Evolutionary conservation across 1,284 basidiomycete genomes (phyloP).

Genomic region (Marasmius tenuissimus): DNA sequence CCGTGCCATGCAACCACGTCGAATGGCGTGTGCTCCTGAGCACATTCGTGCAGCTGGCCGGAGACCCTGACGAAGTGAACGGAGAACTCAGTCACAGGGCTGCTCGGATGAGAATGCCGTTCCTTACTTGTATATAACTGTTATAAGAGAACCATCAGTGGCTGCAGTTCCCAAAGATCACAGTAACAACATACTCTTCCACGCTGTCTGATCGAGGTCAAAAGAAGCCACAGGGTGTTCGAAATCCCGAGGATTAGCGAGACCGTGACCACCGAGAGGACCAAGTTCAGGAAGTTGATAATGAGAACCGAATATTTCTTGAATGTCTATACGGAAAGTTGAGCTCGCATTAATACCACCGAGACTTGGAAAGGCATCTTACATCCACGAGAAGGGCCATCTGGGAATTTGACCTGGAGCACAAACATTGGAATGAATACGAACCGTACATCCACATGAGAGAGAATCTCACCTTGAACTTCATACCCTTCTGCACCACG

Average conservation of each 20-base stretch:
- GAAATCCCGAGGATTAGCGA: conserved; percentile 66
- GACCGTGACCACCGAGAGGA: conserved; percentile 62
- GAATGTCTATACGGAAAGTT: conserved; percentile 39
- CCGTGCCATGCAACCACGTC: conserved; percentile 75
- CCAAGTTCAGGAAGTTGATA: conserved; percentile 68
- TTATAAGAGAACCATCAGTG: not conserved
- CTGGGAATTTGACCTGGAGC: conserved; percentile 47
- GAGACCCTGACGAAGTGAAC: conserved; percentile 40
- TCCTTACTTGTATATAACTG: conserved; percentile 50
- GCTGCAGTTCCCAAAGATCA: not conserved
- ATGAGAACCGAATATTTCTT: conserved; percentile 64
- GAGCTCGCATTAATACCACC: conserved; percentile 9
- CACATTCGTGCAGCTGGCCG: conserved; percentile 55
- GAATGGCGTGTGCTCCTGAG: conserved; percentile 68
- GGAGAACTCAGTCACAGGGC: not conserved
- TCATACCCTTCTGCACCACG: conserved; percentile 66
- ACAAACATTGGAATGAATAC: not conserved
- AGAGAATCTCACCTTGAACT: conserved; percentile 51
- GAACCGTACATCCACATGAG: not conserved
- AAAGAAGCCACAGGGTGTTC: conserved; percentile 63
- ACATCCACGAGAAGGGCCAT: conserved; percentile 56
- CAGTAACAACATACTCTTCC: conserved; percentile 45
- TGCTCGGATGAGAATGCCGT: not conserved
- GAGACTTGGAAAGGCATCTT: conserved; percentile 13
- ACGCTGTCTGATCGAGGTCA: conserved; percentile 59